Evolutionary conservation across 176 grass and related monocot genomes (phyloP).

Genomic region (Bothriochloa decipiens): DNA sequence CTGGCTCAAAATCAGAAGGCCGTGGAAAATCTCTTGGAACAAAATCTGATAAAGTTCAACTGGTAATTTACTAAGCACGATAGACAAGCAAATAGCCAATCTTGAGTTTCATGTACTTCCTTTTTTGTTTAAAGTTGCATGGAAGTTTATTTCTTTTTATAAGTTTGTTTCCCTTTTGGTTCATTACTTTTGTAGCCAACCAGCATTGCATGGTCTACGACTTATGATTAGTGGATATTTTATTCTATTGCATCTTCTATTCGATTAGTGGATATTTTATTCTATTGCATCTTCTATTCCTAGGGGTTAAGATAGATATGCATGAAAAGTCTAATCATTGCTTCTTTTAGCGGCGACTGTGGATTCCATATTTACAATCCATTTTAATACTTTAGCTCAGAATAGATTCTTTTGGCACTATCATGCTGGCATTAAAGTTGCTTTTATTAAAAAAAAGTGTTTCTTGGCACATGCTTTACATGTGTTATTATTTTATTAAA

Average conservation of each 20-base stretch:
- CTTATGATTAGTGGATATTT: not conserved
- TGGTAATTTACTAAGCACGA: slow-evolving; percentile 59
- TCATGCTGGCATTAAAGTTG: slow-evolving; percentile 18
- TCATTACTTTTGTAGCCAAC: slow-evolving; percentile 30
- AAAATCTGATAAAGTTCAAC: slow-evolving; percentile 86
- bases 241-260: not conserved
- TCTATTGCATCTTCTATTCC: not conserved
- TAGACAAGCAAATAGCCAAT: not conserved
- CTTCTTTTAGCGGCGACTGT: not conserved
- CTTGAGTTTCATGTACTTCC: slow-evolving; percentile 22
- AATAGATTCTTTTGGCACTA: slow-evolving; percentile 23
- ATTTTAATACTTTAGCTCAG: slow-evolving; percentile 21
- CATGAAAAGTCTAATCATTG: not conserved
- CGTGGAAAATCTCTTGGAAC: slow-evolving; percentile 71
- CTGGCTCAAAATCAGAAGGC: slow-evolving; percentile 58
- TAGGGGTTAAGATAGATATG: not conserved
- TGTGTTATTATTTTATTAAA: slow-evolving; percentile 16
- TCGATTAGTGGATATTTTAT: not conserved
- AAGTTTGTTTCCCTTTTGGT: not conserved
- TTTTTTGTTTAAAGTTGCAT: slow-evolving; percentile 16
- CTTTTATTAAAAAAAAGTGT: not conserved
- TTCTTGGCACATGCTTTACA: not conserved
- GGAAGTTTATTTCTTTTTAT: no score
- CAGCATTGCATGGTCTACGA: not conserved
- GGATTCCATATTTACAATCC: not conserved